Conservation (phyloP, 768 basidiomycete species). For the Leccinum boreale region DNA sequence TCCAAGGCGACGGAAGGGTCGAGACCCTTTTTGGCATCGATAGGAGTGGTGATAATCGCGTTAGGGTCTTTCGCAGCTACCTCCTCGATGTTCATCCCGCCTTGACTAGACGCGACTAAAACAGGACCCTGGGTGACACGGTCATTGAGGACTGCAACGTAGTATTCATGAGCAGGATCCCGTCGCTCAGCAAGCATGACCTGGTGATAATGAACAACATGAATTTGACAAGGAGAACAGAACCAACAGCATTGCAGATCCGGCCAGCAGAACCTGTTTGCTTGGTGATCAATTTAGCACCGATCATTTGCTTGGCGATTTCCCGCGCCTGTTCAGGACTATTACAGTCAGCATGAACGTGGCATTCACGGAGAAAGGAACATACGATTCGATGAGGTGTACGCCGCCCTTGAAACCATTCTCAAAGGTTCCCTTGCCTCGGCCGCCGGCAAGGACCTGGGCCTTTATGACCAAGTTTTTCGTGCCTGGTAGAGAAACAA, state of each 20-base stretch:
- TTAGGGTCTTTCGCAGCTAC: slow-evolving; percentile 93
- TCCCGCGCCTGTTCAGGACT: slow-evolving; percentile 89
- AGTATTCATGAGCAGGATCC: slow-evolving; percentile 94
- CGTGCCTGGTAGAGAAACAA: slow-evolving; percentile 44
- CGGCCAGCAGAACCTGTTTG: slow-evolving; percentile 93
- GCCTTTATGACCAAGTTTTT: slow-evolving; percentile 94
- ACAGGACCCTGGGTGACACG: slow-evolving; percentile 86
- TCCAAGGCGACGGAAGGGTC: slow-evolving; percentile 65
- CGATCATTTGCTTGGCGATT: slow-evolving; percentile 89
- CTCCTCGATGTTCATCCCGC: slow-evolving; percentile 99
- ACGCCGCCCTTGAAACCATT: slow-evolving; percentile 97
- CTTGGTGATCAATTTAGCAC: slow-evolving; percentile 94
- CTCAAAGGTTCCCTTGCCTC: slow-evolving; percentile 97
- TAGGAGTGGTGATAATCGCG: slow-evolving; percentile 94
- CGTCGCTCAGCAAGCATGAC: slow-evolving; percentile 98
- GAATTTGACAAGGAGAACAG: slow-evolving; percentile 1
- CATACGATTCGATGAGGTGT: slow-evolving; percentile 84
- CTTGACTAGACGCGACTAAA: slow-evolving; percentile 89
- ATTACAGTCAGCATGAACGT: slow-evolving; percentile 7
- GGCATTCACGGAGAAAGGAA: background rate
- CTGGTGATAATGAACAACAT: slow-evolving; percentile 38
- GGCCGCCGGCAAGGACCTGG: slow-evolving; percentile 96
- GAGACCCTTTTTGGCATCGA: slow-evolving; percentile 81
- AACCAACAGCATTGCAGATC: slow-evolving; percentile 87
- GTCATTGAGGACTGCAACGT: slow-evolving; percentile 95